Evolutionary conservation across 2,329 filamentous ascomycete genomes (phyloP), one percentile per base, ranked within the genome.

Genomic region (Paraphaeosphaeria sporulosa): DNA sequence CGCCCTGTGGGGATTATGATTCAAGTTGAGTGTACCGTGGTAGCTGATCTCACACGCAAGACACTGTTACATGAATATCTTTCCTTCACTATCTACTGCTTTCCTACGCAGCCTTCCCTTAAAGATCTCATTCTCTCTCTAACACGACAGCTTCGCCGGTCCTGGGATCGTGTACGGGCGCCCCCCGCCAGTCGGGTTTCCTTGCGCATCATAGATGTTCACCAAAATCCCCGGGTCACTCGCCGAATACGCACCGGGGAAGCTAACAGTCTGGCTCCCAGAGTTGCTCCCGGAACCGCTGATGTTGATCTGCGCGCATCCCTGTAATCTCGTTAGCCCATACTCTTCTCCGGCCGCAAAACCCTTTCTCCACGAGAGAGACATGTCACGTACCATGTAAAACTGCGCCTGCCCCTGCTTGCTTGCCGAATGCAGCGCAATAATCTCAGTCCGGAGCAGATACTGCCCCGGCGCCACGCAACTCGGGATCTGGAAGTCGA

Each of bases 151-250:
- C 1, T 83, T 68, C 5, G 76, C 72, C 42, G 82, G 83, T 0
- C 83, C 82, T 0, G 83, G 83, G 51, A 84, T 78, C 7, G 69
- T 78, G 61, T 85, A 84, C 9, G 69, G 65, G 59, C 63, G 59
- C 9, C 64, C 58, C 15, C 58, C 63, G 58, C 67, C 65, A 44
- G 65, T 42, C 5, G 49, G 49, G 65, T 19, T 66, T 61, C 32
- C 51, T 19, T 3, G 61, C 63, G 17, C 34, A 42, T 68, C 64
- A 38, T 70, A 69, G 47, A 69, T 65, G 51, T 46, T 65, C 38
- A 71, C 57, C 23, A 62, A 40, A 38, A 72, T 61, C 12, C 68
- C 67, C 1, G 68, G 58, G 32, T 72, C 68, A 27, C 67, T 65
- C 15, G 62, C 62, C 46, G 59, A 62, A 55, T 72, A 72, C 2